phyloP scores from a whole-genome alignment of 1,284 basidiomycete genomes.

The Cystobasidium slooffiae region DNA sequence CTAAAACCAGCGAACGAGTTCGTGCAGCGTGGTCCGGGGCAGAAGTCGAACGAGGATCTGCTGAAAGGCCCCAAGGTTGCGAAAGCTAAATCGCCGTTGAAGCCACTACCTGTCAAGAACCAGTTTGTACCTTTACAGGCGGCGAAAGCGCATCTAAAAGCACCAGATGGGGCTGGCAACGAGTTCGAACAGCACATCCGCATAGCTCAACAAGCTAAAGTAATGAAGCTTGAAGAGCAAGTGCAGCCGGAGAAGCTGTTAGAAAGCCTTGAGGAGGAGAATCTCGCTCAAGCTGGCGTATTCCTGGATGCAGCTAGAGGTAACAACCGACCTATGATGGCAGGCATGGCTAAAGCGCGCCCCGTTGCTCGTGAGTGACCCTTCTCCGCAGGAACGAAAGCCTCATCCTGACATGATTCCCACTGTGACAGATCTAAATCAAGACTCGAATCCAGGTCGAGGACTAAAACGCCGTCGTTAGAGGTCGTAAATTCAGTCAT shows the following conservation, averaged over 20 bases:
- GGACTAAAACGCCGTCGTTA: background rate
- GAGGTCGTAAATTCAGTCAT: background rate
- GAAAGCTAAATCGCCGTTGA: no score
- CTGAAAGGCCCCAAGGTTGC: no score
- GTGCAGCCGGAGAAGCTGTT: conserved; percentile 17
- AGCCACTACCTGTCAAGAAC: no score
- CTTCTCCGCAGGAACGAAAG: background rate
- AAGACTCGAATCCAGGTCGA: background rate
- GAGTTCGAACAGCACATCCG: conserved; percentile 18
- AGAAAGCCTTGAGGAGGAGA: background rate
- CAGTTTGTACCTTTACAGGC: no score
- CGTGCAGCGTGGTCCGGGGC: no score
- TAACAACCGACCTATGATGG: conserved; percentile 30
- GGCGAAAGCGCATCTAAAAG: no score
- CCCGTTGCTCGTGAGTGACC: conserved; percentile 21
- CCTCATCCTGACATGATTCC: background rate
- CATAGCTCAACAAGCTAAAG: conserved; percentile 19
- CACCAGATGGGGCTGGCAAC: background rate
- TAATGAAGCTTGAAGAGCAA: background rate
- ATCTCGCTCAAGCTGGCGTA: background rate
- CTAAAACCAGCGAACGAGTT: no score
- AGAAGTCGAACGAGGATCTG: no score
- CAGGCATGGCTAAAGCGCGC: conserved; percentile 26
- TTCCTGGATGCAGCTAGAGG: background rate
- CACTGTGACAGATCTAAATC: background rate